phyloP scores from a whole-genome alignment of 148 eudicot genomes.

The Diospyros lotus region DNA sequence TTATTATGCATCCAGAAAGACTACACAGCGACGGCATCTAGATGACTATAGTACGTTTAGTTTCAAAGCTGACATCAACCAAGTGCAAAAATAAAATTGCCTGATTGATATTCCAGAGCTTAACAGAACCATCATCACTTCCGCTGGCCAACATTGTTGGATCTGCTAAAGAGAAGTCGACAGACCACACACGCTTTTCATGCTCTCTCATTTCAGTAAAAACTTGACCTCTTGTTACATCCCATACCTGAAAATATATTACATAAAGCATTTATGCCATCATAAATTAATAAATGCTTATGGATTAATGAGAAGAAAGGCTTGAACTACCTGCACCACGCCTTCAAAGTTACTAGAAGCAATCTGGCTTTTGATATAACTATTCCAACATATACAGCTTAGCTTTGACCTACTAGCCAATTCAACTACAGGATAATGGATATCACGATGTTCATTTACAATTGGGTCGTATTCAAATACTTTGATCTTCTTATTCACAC shows the following conservation, averaged over 20 bases:
- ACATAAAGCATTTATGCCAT: background rate
- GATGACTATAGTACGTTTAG: conserved; percentile 80
- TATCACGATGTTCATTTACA: conserved; percentile 67
- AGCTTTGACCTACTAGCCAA: conserved; percentile 82
- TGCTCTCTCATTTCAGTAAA: conserved; percentile 91
- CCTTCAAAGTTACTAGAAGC: conserved; percentile 99
- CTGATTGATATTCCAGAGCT: conserved; percentile 99
- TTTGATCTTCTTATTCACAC: conserved; percentile 97
- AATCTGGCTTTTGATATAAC: conserved; percentile 93
- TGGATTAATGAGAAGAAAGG: background rate
- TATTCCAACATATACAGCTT: conserved; percentile 96
- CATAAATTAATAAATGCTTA: background rate
- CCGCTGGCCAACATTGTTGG: conserved; percentile 99
- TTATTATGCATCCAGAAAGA: conserved; percentile 35
- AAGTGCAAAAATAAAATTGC: conserved; percentile 94
- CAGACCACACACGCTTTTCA: conserved; percentile 88
- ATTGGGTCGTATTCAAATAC: conserved; percentile 78
- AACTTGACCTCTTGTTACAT: conserved; percentile 77
- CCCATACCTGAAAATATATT: conserved; percentile 70
- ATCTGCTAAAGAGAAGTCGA: conserved; percentile 83
- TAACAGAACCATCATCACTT: conserved; percentile 95
- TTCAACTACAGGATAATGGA: conserved; percentile 92
- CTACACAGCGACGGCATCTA: conserved; percentile 31
- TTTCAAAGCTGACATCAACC: conserved; percentile 94
- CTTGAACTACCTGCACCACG: conserved; percentile 67